Evolutionary conservation across 2,329 filamentous ascomycete species (phyloP).

Genomic region (Sarocladiaceae sp.): DNA sequence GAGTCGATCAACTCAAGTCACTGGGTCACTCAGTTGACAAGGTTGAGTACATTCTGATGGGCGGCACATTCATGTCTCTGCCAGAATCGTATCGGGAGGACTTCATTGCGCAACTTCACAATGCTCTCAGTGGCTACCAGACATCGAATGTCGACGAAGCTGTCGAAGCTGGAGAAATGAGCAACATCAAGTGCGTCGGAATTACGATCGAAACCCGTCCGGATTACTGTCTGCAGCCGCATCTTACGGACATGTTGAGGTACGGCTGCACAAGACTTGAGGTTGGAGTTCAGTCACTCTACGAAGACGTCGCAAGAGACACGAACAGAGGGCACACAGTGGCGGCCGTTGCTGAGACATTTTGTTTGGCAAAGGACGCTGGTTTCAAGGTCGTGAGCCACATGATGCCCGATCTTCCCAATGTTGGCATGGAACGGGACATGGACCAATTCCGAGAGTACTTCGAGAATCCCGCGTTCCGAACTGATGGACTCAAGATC

Average conservation of each 20-base stretch:
- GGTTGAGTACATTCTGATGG: conserved; percentile 99
- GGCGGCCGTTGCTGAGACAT: conserved; percentile 90
- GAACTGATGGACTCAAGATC: conserved; percentile 95
- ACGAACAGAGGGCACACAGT: conserved; percentile 97
- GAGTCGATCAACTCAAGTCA: conserved; percentile 94
- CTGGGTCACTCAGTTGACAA: conserved; percentile 97
- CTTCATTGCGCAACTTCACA: conserved; percentile 94
- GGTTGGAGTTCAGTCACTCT: conserved; percentile 92
- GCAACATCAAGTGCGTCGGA: conserved; percentile 94
- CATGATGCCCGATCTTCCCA: conserved; percentile 99
- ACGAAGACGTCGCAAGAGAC: conserved; percentile 97
- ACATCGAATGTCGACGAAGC: conserved; percentile 93
- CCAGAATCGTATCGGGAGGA: conserved; percentile 83
- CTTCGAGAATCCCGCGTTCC: conserved; percentile 93
- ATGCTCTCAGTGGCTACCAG: conserved; percentile 93
- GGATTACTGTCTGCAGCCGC: conserved; percentile 95
- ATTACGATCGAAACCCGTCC: conserved; percentile 98
- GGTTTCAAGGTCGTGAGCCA: conserved; percentile 99
- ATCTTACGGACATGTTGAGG: conserved; percentile 92
- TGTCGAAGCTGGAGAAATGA: conserved; percentile 91
- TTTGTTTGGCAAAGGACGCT: conserved; percentile 94
- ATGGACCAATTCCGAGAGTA: conserved; percentile 97
- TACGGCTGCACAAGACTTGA: conserved; percentile 95
- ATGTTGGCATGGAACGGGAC: conserved; percentile 97
- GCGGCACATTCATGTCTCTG: conserved; percentile 97